Evolutionary conservation across 495 filamentous ascomycete species (phyloP), one percentile per base, ranked within the genome.

Genomic region (Xanthoparmelia taractica): DNA sequence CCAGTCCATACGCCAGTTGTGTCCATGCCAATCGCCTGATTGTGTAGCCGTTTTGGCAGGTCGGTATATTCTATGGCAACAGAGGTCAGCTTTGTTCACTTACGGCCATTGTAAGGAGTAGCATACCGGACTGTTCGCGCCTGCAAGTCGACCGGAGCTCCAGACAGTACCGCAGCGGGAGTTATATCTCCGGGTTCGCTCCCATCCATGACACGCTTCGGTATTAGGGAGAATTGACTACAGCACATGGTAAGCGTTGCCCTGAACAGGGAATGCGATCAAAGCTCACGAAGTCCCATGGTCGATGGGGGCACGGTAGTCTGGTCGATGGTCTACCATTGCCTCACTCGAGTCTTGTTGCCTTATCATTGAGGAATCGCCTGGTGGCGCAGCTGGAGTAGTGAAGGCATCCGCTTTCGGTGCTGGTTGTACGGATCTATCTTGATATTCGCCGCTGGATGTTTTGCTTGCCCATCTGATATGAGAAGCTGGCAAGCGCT

Each of bases 1-100:
- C 94, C 94, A 99, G 73, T 99, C 94, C 92, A 99, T 96, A 47
- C 89, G 88, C 94, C 94, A 99, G 67, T 90, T 84, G 68, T 88
- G 85, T 60, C 80, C 75, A 66, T 89, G 86, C 85, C 87, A 91
- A 64, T 82, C 83, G 70, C 93, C 93, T 36, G 92, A 97, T 73
- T 99, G 94, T 13, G 93, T 96, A 47, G 94, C 92, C 36, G 95
- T 82, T 74, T 99, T 99, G 59, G 90, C 72, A 23, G 90, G 90
- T 67, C 86, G 84, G 79, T 86, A 97, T 75, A 98, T 98, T 57
- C 92, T 96, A 68, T n/a, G 50, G 45, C 43, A 63, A 68, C 61
- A 72, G 67, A 67, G 29, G 65, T 75, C 59, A 72, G 65, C 58
- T 38, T 60, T 25, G 37, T 59, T 50, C 48, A 56, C 10, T 11